Base-by-base conservation (phyloP, 2,329 filamentous ascomycete genomes). In the Saccharata proteae region DNA sequence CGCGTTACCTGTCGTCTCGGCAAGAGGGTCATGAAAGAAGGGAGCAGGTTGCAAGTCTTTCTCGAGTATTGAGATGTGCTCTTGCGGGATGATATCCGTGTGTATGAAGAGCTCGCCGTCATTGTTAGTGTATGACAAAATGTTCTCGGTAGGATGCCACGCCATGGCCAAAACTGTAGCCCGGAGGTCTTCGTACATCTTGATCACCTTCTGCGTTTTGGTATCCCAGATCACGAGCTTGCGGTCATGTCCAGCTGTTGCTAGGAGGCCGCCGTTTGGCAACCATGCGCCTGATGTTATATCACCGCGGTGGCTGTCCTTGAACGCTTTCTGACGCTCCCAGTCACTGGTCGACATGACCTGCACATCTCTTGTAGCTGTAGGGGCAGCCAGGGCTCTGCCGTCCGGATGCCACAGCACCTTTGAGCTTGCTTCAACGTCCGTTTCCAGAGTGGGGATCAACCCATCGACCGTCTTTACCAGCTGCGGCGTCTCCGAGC, bases 21-120 rank as follows among this genome's bases (percentile, higher is more conserved):
- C 64, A 3, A 85, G 61, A 0, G 82, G 78, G 40, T 92, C 82
- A 42, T 86, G 80, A 41, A 88, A 82, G 43, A 93, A 84, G 1
- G 88, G 88, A 1, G 88, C 80, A 5, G 80, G 75, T 45, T 93
- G 83, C 4, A 71, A 53, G 7, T 61, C 46, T 39, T 69, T 65
- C 30, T 62, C 54, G 6, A 75, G 58, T 0, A 71, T 46, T 4
- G 54, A 44, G 17, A 55, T 48, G 38, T 70, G 56, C 19, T 69
- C 67, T 16, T 52, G 45, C 5, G 69, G 62, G 6, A 76, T 64
- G 37, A 75, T 67, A 26, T 82, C 72, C 8, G 77, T 75, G 49
- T 86, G 80, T 34, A 96, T 96, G 52, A 84, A 96, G 9, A 96
- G 73, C 54, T 94, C 85, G 39, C 92, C 90, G 36, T 93, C 82